Conservation (phyloP, 2,329 filamentous ascomycete genomes). For the Hymenoscyphus fraxineus region DNA sequence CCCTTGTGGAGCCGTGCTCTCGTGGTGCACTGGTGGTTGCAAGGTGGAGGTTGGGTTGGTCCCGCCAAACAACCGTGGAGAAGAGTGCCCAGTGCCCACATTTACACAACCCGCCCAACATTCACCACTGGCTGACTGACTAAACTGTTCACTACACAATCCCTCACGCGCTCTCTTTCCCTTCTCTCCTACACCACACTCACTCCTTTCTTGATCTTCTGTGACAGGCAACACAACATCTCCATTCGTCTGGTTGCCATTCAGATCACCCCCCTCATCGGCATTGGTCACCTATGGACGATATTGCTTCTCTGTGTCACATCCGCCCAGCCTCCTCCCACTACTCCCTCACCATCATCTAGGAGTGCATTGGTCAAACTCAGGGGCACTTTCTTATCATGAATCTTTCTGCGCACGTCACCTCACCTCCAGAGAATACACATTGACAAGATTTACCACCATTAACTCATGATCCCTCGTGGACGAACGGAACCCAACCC, state of each 20-base stretch:
- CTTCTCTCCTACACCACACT: no score
- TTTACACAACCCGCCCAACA: not conserved
- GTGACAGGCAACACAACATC: not conserved
- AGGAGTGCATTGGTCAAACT: not conserved
- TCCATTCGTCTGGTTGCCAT: not conserved
- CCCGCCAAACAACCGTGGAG: not conserved
- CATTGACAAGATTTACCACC: slow-evolving; percentile 2
- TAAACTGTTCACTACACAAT: not conserved
- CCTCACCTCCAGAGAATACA: not conserved
- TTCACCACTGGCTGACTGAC: not conserved
- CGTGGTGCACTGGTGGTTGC: not conserved
- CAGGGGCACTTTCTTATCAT: not conserved
- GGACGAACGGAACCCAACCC: not conserved
- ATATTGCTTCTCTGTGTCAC: slow-evolving; percentile 2
- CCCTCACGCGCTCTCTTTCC: not conserved
- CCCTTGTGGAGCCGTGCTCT: slow-evolving; percentile 2
- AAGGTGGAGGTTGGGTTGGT: not conserved
- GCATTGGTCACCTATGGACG: not conserved
- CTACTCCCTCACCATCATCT: not conserved
- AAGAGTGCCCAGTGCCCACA: not conserved
- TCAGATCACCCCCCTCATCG: not conserved
- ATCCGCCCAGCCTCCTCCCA: not conserved
- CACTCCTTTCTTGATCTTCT: not conserved
- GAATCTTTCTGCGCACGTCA: not conserved
- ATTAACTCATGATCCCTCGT: not conserved